Evolutionary conservation across 192 early-diverging fungal genomes (phyloP).

Genomic region (Chytriomyces sp.): DNA sequence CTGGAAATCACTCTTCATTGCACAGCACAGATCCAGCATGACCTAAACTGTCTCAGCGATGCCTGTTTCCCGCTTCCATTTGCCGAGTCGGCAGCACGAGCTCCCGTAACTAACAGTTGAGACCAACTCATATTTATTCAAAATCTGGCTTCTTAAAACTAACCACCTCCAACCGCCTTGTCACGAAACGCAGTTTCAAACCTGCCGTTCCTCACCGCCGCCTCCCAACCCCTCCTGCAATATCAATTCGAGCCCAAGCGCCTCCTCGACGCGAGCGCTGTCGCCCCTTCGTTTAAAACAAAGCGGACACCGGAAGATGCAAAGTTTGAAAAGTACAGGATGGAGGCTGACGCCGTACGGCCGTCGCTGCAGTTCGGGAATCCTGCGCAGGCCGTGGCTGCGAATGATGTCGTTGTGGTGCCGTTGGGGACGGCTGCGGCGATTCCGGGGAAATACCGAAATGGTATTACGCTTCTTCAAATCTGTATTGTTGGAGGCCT

Average conservation of each 20-base stretch:
- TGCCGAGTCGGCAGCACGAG: conserved; percentile 45
- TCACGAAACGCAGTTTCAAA: conserved; percentile 5
- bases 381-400: background rate
- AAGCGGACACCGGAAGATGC: background rate
- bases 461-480: conserved; percentile 55
- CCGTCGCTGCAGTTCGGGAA: background rate
- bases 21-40: conserved; percentile 63
- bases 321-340: background rate
- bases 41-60: conserved; percentile 66
- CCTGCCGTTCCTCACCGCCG: conserved; percentile 23
- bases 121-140: background rate
- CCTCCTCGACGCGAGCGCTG: conserved; percentile 49
- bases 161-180: background rate
- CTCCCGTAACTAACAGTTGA: conserved; percentile 15
- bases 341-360: conserved; percentile 1
- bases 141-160: background rate
- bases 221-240: conserved; percentile 41
- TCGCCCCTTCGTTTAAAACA: background rate
- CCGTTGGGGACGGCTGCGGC: conserved; percentile 92
- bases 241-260: conserved; percentile 68
- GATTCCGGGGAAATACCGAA: conserved; percentile 86
- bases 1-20: conserved; percentile 69
- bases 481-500: background rate
- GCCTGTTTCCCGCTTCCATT: conserved; percentile 74
- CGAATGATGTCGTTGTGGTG: conserved; percentile 47